These are phyloP conservation scores for Citeromyces nyonsensis DNA, from an alignment of 805 yeast genomes.

Conservation along the genomic window DNA sequence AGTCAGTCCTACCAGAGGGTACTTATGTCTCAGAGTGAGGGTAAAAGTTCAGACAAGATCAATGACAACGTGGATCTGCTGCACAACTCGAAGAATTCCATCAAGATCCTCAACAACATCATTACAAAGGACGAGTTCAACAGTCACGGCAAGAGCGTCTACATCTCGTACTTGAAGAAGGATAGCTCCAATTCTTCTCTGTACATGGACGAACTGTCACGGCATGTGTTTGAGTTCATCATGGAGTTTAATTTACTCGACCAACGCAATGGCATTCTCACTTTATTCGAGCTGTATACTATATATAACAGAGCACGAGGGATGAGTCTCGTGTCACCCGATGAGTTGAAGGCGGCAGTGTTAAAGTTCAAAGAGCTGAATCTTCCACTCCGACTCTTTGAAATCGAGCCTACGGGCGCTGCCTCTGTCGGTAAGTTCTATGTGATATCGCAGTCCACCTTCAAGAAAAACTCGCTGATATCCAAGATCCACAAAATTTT, in stretches of 20 bases:
- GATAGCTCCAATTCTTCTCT: constrained; percentile 7
- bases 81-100: constrained; percentile 13
- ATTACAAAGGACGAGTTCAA: constrained; percentile 12
- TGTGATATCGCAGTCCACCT: constrained; percentile 11
- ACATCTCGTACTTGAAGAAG: constrained; percentile 1
- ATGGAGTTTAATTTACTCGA: constrained; percentile 23
- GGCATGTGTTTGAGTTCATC: constrained; percentile 67
- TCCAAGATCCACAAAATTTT: constrained; percentile 3
- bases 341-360: constrained; percentile 50
- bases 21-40: constrained; percentile 4
- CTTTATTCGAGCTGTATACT: constrained; percentile 48
- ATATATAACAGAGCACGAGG: constrained; percentile 52
- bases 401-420: constrained; percentile 25
- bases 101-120: constrained; percentile 12
- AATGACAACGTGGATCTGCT: constrained; percentile 11
- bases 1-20: constrained; percentile 24
- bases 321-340: constrained; percentile 52
- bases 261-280: constrained; percentile 40
- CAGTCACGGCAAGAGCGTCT: neutral
- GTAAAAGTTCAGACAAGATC: constrained; percentile 4
- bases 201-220: constrained; percentile 47
- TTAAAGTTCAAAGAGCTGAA: constrained; percentile 33
- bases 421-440: constrained; percentile 4
- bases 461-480: constrained; percentile 9
- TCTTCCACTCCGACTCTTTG: constrained; percentile 9